phyloP scores from a whole-genome alignment of 2,329 filamentous ascomycete genomes.

The Aaosphaeria pasadenensis region DNA sequence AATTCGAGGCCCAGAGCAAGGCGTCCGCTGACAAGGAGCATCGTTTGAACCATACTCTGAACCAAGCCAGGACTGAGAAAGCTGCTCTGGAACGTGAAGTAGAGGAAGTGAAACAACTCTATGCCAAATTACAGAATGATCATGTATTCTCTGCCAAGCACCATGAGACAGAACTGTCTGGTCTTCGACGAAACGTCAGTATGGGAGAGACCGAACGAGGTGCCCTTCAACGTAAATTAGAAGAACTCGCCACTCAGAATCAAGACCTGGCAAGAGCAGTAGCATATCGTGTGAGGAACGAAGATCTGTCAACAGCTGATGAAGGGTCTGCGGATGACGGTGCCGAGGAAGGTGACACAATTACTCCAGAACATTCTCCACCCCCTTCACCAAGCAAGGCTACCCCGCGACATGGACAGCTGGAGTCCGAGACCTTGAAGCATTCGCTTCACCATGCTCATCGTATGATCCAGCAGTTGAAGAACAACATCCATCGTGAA shows the following conservation, averaged over 20 bases:
- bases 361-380: constrained; percentile 85
- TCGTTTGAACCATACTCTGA: constrained; percentile 72
- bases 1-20: constrained; percentile 69
- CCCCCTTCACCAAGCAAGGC: constrained; percentile 87
- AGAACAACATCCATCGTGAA: constrained; percentile 92
- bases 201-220: constrained; percentile 75
- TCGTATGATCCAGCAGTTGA: constrained; percentile 92
- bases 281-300: constrained; percentile 66
- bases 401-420: constrained; percentile 82
- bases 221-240: constrained; percentile 78
- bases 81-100: constrained; percentile 76
- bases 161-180: constrained; percentile 84
- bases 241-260: constrained; percentile 85
- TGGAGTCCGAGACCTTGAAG: constrained; percentile 95
- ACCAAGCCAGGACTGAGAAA: constrained; percentile 70
- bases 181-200: constrained; percentile 74
- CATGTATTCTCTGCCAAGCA: constrained; percentile 73
- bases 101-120: constrained; percentile 79
- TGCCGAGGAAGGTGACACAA: constrained; percentile 55
- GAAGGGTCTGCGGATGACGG: constrained; percentile 42
- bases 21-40: constrained; percentile 81
- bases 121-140: constrained; percentile 79
- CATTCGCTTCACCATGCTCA: constrained; percentile 93
- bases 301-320: constrained; percentile 61
- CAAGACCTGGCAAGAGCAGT: constrained; percentile 85